Percentiles rank a stretch among this genome's conserved stretches.
These are phyloP conservation scores for Thelonectria olida DNA, from an alignment of 2,329 filamentous ascomycete species.

Conservation along the genomic window DNA sequence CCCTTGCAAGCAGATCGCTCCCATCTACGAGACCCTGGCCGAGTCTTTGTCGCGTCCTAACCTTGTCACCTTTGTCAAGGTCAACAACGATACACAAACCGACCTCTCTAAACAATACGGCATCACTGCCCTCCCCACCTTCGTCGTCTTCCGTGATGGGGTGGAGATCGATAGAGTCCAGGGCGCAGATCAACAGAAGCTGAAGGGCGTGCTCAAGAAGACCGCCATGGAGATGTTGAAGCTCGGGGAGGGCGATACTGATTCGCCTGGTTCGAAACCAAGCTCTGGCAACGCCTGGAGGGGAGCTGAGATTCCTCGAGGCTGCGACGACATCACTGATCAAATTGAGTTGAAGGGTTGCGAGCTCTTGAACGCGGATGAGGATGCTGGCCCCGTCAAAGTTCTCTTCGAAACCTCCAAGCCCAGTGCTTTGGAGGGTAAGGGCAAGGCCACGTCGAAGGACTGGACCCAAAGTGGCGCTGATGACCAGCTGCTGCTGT, in stretches of 20 bases:
- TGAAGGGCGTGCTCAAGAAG: constrained; percentile 76
- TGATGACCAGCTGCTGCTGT: constrained; percentile 95
- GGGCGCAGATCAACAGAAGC: constrained; percentile 76
- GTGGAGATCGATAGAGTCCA: constrained; percentile 73
- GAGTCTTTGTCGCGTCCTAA: constrained; percentile 74
- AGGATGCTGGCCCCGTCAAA: constrained; percentile 76
- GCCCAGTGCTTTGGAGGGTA: constrained; percentile 70
- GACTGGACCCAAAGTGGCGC: constrained; percentile 98
- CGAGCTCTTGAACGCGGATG: constrained; percentile 89
- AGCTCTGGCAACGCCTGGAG: constrained; percentile 67
- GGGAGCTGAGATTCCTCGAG: constrained; percentile 78
- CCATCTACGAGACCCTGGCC: constrained; percentile 82
- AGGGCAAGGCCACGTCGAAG: constrained; percentile 54
- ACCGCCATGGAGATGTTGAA: constrained; percentile 72
- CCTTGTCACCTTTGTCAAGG: constrained; percentile 83
- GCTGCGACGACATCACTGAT: constrained; percentile 85
- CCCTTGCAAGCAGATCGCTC: constrained; percentile 85
- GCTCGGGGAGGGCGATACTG: constrained; percentile 57
- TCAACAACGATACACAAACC: constrained; percentile 82
- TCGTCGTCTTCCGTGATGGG: constrained; percentile 84
- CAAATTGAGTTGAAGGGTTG: constrained; percentile 81
- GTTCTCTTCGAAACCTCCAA: constrained; percentile 76
- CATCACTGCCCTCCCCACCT: constrained; percentile 86
- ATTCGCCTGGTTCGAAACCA: constrained; percentile 45
- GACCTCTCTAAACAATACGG: constrained; percentile 78